Evolutionary conservation across 257 asterid genomes (phyloP).

Genomic region (Plantago major): DNA sequence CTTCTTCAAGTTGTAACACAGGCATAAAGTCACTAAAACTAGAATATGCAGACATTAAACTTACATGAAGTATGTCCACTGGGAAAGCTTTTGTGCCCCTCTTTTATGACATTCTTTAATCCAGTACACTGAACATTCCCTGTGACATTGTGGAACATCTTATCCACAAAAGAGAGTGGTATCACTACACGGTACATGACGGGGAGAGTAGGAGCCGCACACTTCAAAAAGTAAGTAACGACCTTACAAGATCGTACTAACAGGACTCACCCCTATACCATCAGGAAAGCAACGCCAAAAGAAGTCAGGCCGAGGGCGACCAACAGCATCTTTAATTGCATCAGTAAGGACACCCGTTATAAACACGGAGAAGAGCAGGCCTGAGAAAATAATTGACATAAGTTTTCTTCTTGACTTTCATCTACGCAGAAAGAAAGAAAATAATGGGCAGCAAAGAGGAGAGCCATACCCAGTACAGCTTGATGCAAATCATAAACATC

Average conservation of each 20-base stretch:
- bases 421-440: background rate
- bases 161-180: slow-evolving; percentile 32
- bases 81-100: slow-evolving; percentile 96
- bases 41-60: slow-evolving; percentile 26
- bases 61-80: slow-evolving; percentile 95
- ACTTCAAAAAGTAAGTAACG: no score
- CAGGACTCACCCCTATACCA: slow-evolving; percentile 65
- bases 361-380: slow-evolving; percentile 78
- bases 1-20: slow-evolving; percentile 11
- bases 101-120: slow-evolving; percentile 55
- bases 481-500: slow-evolving; percentile 86
- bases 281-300: slow-evolving; percentile 69
- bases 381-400: slow-evolving; percentile 36
- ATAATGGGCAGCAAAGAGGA: slow-evolving; percentile 8
- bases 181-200: slow-evolving; percentile 9
- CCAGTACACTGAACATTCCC: slow-evolving; percentile 83
- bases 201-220: no score
- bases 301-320: slow-evolving; percentile 60
- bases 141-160: slow-evolving; percentile 70
- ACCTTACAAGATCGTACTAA: background rate
- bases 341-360: slow-evolving; percentile 70
- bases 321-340: slow-evolving; percentile 59
- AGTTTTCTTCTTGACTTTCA: slow-evolving; percentile 1
- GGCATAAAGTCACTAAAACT: background rate
- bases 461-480: slow-evolving; percentile 67